Percentiles rank a stretch among this genome's conserved stretches.
Conservation (phyloP, 1,284 basidiomycete genomes). For the Sporisorium reilianum region DNA sequence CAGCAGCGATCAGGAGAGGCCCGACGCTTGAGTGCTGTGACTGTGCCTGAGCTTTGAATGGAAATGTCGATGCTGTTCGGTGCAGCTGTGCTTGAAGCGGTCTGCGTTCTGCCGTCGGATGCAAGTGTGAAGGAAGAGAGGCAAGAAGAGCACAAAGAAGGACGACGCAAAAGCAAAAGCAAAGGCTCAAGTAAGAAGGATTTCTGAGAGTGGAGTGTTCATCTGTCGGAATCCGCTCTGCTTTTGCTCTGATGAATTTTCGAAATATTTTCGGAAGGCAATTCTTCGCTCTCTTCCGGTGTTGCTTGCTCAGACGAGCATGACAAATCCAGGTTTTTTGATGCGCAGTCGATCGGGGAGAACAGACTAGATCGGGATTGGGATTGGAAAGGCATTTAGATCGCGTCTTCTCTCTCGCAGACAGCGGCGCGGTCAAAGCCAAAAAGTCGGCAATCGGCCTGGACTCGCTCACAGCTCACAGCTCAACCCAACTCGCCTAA, state of each 20-base stretch:
- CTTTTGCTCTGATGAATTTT: too few relatives aligned
- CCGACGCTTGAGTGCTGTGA: background rate
- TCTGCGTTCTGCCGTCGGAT: background rate
- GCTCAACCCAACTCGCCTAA: background rate
- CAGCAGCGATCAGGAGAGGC: background rate
- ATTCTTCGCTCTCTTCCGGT: background rate
- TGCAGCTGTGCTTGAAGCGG: background rate
- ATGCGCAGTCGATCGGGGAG: background rate
- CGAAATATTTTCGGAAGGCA: background rate
- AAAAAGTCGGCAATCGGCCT: conserved; percentile 8
- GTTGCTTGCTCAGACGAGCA: conserved; percentile 34
- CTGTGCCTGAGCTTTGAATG: background rate
- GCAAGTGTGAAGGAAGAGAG: background rate
- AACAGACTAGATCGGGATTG: conserved; percentile 1
- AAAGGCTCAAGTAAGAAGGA: conserved; percentile 8
- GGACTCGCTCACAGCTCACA: background rate
- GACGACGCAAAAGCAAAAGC: background rate
- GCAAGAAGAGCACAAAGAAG: background rate
- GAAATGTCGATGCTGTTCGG: background rate
- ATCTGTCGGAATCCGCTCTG: too few relatives aligned
- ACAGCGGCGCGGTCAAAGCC: background rate
- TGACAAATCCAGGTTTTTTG: conserved; percentile 22
- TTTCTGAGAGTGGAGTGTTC: background rate
- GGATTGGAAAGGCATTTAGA: conserved; percentile 6
- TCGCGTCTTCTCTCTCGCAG: background rate